Evolutionary conservation across 352 stramenopile genomes (phyloP), one percentile per base, ranked within the genome.

Genomic region (Phytophthora idaei): DNA sequence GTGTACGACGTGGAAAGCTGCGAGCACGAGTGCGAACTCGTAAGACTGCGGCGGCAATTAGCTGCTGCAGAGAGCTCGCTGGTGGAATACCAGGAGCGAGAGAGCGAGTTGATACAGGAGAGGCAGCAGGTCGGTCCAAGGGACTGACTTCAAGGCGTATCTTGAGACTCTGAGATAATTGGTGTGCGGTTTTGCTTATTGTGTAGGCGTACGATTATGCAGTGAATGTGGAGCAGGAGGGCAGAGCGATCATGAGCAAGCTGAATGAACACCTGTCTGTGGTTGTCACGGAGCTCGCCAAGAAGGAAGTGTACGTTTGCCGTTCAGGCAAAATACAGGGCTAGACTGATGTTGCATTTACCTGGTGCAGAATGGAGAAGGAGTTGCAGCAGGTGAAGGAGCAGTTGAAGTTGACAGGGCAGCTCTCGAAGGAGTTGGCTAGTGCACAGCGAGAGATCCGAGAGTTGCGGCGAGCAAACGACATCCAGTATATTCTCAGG

Each of bases 1-100:
- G 83, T 94, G 21, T 90, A 90, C 64, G 87, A 94, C 59, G 74
- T 94, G n/a, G 87, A 93, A 64, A 86, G 56, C 42, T 89, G 68
- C 29, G 83, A 85, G 17, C 64, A 84, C 62, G 83, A 93, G 53
- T 79, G 73, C 34, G 78, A 91, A 55, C 36, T 88, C 9, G 47
- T 67, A 3, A 64, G 27, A 3, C 50, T 93, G 37, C 62, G 61
- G 14, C 45, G 67, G 0, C 73, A 92, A 49, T 65, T 94, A 11
- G 27, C 52, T 11, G 28, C 54, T 27, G 57, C 73, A 1, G 69
- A 85, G 48, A 76, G 39, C 8, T 70, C 63, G 0, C 45, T 92
- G 5, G 28, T n/a, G 0, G 80, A 91, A 47, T 82, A 76, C 36
- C 72, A 90, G 46, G 63, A 85, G 67, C 85, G 83, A 9, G 82